A percentile compares a stretch with the other conserved stretches of the same genome.
Conservation (phyloP, 2,329 filamentous ascomycete species). For the Colletotrichum musae region DNA sequence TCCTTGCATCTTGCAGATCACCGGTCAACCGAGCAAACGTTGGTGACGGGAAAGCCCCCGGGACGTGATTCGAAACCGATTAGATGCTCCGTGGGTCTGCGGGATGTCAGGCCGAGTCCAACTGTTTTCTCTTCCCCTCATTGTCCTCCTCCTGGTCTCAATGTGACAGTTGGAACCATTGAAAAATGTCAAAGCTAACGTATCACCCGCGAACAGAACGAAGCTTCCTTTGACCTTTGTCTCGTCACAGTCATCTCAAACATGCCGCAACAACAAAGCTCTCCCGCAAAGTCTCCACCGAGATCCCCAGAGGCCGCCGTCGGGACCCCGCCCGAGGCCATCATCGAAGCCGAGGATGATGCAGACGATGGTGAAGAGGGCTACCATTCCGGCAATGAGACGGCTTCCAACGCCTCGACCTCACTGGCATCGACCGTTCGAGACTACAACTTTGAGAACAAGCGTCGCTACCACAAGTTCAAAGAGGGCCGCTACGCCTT, state of each 20-base stretch:
- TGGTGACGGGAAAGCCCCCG: background rate
- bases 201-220: no score
- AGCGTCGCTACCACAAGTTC: slow-evolving; percentile 58
- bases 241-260: background rate
- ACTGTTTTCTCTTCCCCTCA: no score
- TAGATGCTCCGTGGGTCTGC: no score
- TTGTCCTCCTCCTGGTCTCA: no score
- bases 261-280: background rate
- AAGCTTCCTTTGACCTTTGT: no score
- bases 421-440: slow-evolving; percentile 52
- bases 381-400: background rate
- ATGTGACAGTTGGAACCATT: no score
- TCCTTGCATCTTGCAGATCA: background rate
- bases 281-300: no score
- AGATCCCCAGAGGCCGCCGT: no score
- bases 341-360: background rate
- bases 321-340: background rate
- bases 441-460: slow-evolving; percentile 59
- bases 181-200: no score
- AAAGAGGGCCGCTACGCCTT: slow-evolving; percentile 56
- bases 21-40: background rate
- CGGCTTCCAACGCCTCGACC: background rate
- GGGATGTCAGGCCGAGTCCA: no score
- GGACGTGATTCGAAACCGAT: no score
- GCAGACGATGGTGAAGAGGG: background rate